Base-by-base conservation (phyloP, 2,329 filamentous ascomycete genomes). In the Cladosporium cucumerinum region DNA sequence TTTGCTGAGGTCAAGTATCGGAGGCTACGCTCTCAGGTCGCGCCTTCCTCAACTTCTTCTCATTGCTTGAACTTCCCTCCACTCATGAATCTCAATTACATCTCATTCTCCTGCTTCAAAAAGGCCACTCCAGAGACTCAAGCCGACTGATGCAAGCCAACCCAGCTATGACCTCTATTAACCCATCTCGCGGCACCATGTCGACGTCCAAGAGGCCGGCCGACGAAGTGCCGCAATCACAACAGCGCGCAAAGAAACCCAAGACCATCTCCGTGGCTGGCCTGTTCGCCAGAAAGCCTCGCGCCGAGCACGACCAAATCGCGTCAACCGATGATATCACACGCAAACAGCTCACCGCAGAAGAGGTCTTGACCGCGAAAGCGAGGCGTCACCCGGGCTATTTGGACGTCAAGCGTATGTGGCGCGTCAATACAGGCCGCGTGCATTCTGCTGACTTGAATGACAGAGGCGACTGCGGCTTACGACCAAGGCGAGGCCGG, bases 381-480 rank as follows among this genome's bases (percentile, higher is more conserved):
- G 48, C 57, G 23, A 62, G 51, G 55, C 57, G 30, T 28, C 57
- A 63, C 30, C 65, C 65, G 14, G 48, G 51, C 36, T 63, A 61
- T n/a, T 21, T 58, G n/a, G 59, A 61, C 10, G 61, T 66, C 8
- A 61, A 61, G 18, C 58, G 66, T 65, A 66, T 43, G 59, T 32
- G n/a, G 18, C 48, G 23, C 21, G 48, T 34, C 34, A n/a, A 5
- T 10, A 28, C 23, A 5, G 12, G 12, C 5, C 23, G 21, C 3
- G 14, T 10, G 30, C 23, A 16, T 49, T 5, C 32, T 51, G 11
- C 48, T 61, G 58, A 61, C 43, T 21, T 34, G 6, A 18, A 43
- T 3, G 5, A 57, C 39, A 72, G 69, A 67, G 23, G 64, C 67
- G 3, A 34, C 65, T 25, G 48, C 65, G 25, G 57, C 54, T 14